phyloP scores from a whole-genome alignment of 2,329 filamentous ascomycete genomes.

The Aspergillus aculeatus region DNA sequence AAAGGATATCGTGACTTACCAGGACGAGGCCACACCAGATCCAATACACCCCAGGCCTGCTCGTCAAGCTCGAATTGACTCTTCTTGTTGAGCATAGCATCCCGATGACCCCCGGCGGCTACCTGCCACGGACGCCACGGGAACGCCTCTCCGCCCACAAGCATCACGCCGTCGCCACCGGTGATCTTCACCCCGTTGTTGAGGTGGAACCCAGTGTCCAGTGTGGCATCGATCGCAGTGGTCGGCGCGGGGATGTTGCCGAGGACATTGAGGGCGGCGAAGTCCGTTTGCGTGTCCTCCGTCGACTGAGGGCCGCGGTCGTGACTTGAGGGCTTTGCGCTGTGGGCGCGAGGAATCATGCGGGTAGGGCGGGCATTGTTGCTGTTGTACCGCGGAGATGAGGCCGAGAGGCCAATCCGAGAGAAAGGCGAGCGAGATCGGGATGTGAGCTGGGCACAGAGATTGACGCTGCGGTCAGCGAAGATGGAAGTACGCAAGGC shows the following conservation, averaged over 20 bases:
- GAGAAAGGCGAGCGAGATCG: conserved; percentile 5
- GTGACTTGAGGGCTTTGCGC: conserved; percentile 43
- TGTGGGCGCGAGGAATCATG: conserved; percentile 34
- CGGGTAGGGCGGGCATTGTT: conserved; percentile 27
- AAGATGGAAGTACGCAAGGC: conserved; percentile 39
- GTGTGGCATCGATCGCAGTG: conserved; percentile 79
- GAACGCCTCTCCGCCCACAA: conserved; percentile 86
- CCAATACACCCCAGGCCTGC: conserved; percentile 71
- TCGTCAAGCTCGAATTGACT: conserved; percentile 76
- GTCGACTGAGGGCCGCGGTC: conserved; percentile 61
- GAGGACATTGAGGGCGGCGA: conserved; percentile 75
- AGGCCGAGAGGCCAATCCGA: background rate
- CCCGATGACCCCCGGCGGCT: conserved; percentile 34
- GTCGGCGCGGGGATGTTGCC: conserved; percentile 72
- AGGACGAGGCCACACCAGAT: conserved; percentile 81
- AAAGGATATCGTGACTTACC: conserved; percentile 54
- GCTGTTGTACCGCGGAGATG: conserved; percentile 24
- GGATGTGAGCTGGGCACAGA: conserved; percentile 17
- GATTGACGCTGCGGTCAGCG: conserved; percentile 12
- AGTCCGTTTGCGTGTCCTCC: conserved; percentile 69
- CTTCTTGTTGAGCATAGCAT: conserved; percentile 66
- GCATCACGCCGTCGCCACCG: conserved; percentile 69
- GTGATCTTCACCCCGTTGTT: conserved; percentile 74
- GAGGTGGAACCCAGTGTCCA: conserved; percentile 78
- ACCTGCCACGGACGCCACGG: conserved; percentile 78